Evolutionary conservation across 495 filamentous ascomycete species (phyloP), one percentile per base, ranked within the genome.

Genomic region (Friedmanniomyces endolithicus): DNA sequence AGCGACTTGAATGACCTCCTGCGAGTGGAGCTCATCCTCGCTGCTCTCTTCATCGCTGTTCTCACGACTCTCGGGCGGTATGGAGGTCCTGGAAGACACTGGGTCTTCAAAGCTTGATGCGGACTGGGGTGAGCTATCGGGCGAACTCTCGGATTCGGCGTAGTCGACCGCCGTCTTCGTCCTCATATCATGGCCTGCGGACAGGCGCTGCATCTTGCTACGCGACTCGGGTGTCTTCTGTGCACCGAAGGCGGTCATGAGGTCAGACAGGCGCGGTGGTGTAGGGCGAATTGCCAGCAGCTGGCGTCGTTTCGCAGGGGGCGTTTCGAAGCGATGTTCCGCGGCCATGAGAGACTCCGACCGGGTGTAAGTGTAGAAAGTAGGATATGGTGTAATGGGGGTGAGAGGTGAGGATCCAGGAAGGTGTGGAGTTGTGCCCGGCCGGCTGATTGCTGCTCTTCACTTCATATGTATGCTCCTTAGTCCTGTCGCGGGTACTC

Each of bases 221-320:
- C 35, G 22, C 16, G 54, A 58, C 0, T 6, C 17, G 1, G 55
- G 59, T 4, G 33, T 6, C 17, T 43, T 46, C 33, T 27, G 37
- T 7, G 55, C 51, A 2, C 52, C 51, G 49, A 62, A 62, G 11
- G 59, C 43, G 9, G 44, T 11, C 35, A 58, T 12, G 24, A 62
- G 56, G 24, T 62, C 55, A 1, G 55, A 58, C 1, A 62, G 40
- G 29, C 50, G 40, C n/a, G 55, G 50, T 19, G 52, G 50, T 12
- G 55, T 29, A 11, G 50, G 59, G 16, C 11, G 16, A 43, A 62
- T 44, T 20, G 24, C 49, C 6, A 52, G 0, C 3, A 62, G 17
- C 20, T 25, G 43, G 1, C 59, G 59, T 6, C 59, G 55, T 24
- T 58, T 54, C 2, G 46, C 11, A 51, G 59, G 55, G 31, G 59